Evolutionary conservation across 441 rosid genomes (phyloP).

Genomic region (Gossypium gossypioides): DNA sequence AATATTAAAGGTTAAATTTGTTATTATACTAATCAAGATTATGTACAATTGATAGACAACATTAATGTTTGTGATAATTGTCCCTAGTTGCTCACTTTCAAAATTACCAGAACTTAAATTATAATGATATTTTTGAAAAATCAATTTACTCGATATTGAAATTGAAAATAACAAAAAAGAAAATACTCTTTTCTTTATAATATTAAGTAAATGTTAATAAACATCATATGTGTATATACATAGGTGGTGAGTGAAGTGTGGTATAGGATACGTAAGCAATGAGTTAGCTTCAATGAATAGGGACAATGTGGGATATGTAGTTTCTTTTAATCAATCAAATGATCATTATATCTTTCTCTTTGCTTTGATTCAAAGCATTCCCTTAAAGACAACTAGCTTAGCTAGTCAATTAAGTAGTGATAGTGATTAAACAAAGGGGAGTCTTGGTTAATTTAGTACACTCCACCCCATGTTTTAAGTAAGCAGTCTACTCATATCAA

Average conservation of each 20-base stretch:
- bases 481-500: neutral
- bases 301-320: slow-evolving; percentile 10
- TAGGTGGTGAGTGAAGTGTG: neutral
- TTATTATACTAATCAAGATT: no score
- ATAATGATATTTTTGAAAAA: neutral
- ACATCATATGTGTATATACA: no score
- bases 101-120: no score
- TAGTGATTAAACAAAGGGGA: slow-evolving; percentile 17
- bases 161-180: neutral
- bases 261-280: neutral
- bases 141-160: neutral
- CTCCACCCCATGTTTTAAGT: neutral
- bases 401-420: slow-evolving; percentile 19
- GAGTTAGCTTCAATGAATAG: slow-evolving; percentile 11
- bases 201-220: neutral
- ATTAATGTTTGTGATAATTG: no score
- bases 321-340: slow-evolving; percentile 12
- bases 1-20: no score
- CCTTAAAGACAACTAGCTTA: neutral
- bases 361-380: slow-evolving; percentile 28
- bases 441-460: neutral
- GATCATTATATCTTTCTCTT: neutral
- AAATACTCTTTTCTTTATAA: no score
- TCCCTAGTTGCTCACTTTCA: no score
- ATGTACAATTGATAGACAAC: no score